Evolutionary conservation across 2,329 filamentous ascomycete species (phyloP).

Genomic region (Hirsutella rhossiliensis): DNA sequence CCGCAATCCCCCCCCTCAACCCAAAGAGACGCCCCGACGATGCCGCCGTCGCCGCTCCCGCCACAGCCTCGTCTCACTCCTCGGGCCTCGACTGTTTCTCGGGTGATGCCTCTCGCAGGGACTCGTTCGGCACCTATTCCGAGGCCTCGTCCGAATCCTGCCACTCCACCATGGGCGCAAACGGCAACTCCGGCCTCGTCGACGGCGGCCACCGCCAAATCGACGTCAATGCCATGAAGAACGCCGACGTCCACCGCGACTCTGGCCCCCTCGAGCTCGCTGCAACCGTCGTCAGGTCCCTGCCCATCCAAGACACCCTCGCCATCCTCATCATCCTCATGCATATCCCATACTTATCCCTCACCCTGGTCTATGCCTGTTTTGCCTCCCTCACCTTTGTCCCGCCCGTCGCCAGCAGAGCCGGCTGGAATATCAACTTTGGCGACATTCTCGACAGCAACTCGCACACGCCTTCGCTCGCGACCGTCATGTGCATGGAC

Average conservation of each 20-base stretch:
- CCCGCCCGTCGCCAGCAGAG: constrained; percentile 65
- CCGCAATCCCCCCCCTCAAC: not conserved
- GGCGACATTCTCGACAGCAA: constrained; percentile 87
- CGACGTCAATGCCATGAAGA: constrained; percentile 58
- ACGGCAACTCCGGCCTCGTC: constrained; percentile 13
- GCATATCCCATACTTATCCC: constrained; percentile 76
- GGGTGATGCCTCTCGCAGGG: constrained; percentile 29
- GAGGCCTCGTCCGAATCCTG: constrained; percentile 43
- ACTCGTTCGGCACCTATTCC: constrained; percentile 40
- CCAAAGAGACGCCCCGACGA: not conserved
- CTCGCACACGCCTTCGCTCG: constrained; percentile 72
- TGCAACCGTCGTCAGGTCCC: constrained; percentile 77
- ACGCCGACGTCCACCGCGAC: constrained; percentile 56
- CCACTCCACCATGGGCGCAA: constrained; percentile 23
- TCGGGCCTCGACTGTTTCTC: constrained; percentile 24
- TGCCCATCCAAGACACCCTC: constrained; percentile 87
- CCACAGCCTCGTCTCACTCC: constrained; percentile 8
- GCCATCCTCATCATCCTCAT: constrained; percentile 93
- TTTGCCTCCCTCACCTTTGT: constrained; percentile 92
- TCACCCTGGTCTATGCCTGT: constrained; percentile 81
- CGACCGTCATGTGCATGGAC: constrained; percentile 76
- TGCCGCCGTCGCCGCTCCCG: constrained; percentile 9
- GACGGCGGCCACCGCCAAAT: constrained; percentile 50
- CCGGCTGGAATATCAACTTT: constrained; percentile 69
- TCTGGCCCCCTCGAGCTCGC: constrained; percentile 64